phyloP scores from a whole-genome alignment of 768 basidiomycete genomes.

The Rhodotorula kratochvilovae region DNA sequence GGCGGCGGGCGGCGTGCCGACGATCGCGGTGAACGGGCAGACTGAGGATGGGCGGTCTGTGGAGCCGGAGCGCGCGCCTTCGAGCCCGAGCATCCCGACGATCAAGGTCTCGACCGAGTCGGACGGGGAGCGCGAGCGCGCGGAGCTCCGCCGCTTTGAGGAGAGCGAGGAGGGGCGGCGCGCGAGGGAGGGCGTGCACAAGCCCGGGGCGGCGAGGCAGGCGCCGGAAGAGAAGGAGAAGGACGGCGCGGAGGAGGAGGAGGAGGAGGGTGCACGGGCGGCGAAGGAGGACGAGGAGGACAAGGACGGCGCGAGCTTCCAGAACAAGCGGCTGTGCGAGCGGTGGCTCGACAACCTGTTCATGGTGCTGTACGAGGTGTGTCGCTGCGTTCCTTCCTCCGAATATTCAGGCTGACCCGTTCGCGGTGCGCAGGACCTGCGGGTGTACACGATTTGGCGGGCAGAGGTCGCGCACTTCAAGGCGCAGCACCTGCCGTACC shows the following conservation, averaged over 20 bases:
- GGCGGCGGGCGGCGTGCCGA: constrained; percentile 38
- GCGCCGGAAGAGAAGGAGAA: constrained; percentile 17
- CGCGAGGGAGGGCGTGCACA: constrained; percentile 29
- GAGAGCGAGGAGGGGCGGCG: constrained; percentile 32
- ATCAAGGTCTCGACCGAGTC: constrained; percentile 73
- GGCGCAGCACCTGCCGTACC: constrained; percentile 94
- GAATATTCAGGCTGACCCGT: neutral
- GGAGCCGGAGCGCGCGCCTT: constrained; percentile 43
- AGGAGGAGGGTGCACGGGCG: constrained; percentile 37
- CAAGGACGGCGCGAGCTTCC: constrained; percentile 55
- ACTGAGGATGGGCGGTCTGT: constrained; percentile 38
- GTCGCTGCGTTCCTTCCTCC: constrained; percentile 38
- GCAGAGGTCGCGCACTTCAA: constrained; percentile 99
- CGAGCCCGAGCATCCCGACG: constrained; percentile 53
- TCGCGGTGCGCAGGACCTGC: constrained; percentile 64
- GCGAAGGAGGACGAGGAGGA: constrained; percentile 39
- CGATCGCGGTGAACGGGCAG: constrained; percentile 46
- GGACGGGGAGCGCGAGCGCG: constrained; percentile 58
- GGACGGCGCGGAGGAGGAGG: constrained; percentile 34
- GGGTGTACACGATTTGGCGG: constrained; percentile 98
- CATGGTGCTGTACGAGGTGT: constrained; percentile 94
- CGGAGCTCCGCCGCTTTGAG: constrained; percentile 47
- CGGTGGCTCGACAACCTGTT: constrained; percentile 96
- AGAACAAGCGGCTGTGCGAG: constrained; percentile 92
- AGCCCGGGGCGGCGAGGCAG: constrained; percentile 23